Base-by-base conservation (phyloP, 352 stramenopile species). In the Pythium apleroticum region DNA sequence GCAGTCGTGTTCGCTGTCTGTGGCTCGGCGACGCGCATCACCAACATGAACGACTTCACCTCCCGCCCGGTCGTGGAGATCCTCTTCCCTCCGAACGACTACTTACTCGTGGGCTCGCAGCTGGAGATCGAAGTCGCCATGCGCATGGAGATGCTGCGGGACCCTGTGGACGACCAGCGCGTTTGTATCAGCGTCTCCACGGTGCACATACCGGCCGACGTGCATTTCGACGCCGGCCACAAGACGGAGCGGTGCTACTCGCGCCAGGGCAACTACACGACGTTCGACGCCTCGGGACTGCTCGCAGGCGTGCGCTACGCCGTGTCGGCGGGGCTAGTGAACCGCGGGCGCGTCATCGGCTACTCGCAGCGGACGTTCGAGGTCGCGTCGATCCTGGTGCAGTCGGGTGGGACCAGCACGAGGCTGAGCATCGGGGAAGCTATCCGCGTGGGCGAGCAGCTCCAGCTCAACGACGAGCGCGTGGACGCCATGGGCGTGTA, bases 281-380 rank as follows among this genome's bases (percentile, higher is more conserved):
- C 69, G 37, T 92, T 91, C 73, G 63, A 84, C 22, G 65, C 84
- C 22, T 68, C 73, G 0, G 78, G 81, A 0, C 81, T 95, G 14
- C 67, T 88, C 0, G 74, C 84, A 0, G 84, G 82, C 0, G 64
- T 82, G 15, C 66, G 60, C 14, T 95, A 95, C 57, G 62, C 65
- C 10, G 63, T 95, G 24, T 78, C 74, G 6, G 82, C 76, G 1
- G 75, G 74, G 5, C 74, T 95, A 5, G 65, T 89, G 35, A 77
- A 75, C 57, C 20, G 58, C 45, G 78, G 74, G 22, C 73, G 76
- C 25, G 69, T 91, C 45, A 60, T 92, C 15, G 82, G 72, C 9
- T 60, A 89, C 14, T 95, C 86, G 14, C 81, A 81, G 60, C 76
- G 86, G 1, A 76, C 72, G 9, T 91, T 95, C 54, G 67, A 79